phyloP scores from a whole-genome alignment of 2,329 filamentous ascomycete species.

The Botryotinia calthae region DNA sequence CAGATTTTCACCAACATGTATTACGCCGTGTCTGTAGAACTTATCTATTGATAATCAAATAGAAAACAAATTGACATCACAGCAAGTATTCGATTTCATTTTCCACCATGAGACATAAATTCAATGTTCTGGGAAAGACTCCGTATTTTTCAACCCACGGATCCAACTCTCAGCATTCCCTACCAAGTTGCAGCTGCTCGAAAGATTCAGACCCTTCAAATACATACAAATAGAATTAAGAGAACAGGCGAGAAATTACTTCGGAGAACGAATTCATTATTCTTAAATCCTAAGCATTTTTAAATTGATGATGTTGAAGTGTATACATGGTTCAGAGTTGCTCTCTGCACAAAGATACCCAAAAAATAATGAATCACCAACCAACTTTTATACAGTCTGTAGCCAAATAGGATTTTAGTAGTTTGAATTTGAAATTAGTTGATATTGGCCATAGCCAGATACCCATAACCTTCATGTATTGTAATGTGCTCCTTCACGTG shows the following conservation, averaged over 20 bases:
- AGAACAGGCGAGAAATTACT: background rate
- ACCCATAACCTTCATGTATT: constrained; percentile 2
- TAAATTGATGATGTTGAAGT: background rate
- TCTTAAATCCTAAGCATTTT: too few species aligned
- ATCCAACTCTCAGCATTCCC: background rate
- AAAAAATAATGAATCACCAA: background rate
- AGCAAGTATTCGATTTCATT: too few species aligned
- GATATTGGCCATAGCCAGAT: constrained; percentile 1
- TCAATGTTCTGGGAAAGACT: too few species aligned
- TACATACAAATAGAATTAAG: accelerated
- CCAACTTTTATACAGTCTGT: background rate
- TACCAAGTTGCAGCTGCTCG: background rate
- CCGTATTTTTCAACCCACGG: too few species aligned
- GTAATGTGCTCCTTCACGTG: background rate
- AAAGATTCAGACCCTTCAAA: background rate
- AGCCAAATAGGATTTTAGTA: background rate
- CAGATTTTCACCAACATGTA: too few species aligned
- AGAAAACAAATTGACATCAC: too few species aligned
- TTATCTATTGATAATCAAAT: too few species aligned
- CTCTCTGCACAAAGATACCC: background rate
- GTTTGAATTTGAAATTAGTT: background rate
- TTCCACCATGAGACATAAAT: too few species aligned
- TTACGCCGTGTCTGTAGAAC: too few species aligned
- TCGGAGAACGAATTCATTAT: too few species aligned
- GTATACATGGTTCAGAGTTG: background rate